Conservation (phyloP, 2,329 filamentous ascomycete genomes). For the Nemania serpens region DNA sequence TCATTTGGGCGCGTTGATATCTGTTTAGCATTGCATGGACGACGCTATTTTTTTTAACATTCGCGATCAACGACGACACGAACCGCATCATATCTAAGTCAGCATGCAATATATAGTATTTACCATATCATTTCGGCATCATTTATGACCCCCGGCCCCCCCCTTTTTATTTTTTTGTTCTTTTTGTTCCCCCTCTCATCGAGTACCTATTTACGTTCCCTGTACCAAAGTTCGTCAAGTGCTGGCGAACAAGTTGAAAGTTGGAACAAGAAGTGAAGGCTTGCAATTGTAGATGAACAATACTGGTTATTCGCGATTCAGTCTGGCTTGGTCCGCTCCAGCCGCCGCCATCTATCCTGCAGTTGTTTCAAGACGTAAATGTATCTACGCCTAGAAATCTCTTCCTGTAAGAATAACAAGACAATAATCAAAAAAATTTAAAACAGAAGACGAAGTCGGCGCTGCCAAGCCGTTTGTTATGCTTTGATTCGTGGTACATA, state of each 20-base stretch:
- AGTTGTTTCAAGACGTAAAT: conserved; percentile 5
- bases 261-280: neutral
- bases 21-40: conserved; percentile 24
- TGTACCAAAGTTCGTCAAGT: conserved; percentile 4
- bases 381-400: conserved; percentile 11
- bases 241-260: neutral
- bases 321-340: neutral
- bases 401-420: neutral
- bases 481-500: neutral
- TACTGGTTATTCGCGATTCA: neutral
- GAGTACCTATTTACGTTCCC: neutral
- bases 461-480: neutral
- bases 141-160: neutral
- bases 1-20: conserved; percentile 16
- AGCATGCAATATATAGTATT: conserved; percentile 30
- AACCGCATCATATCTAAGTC: conserved; percentile 34
- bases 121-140: conserved; percentile 10
- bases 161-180: too few relatives aligned
- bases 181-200: neutral
- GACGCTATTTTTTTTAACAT: conserved; percentile 17
- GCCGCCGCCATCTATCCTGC: neutral
- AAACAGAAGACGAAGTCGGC: neutral
- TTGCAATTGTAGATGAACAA: neutral
- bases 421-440: neutral
- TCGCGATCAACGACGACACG: conserved; percentile 36